These are phyloP conservation scores for Mycogone perniciosa DNA, from an alignment of 2,329 filamentous ascomycete genomes.

Conservation along the genomic window DNA sequence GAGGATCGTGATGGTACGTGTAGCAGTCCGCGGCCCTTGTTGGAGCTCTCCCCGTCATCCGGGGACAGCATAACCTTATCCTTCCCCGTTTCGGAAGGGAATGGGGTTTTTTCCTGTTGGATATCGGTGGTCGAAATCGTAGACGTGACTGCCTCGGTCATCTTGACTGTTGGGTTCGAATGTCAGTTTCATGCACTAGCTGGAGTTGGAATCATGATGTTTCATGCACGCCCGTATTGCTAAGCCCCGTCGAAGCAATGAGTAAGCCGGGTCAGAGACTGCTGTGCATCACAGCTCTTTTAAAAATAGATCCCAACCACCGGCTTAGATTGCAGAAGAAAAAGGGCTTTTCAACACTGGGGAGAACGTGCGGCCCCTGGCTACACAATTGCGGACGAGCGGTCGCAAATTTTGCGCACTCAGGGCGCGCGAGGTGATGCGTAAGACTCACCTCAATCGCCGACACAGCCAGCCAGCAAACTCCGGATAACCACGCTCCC, in stretches of 20 bases:
- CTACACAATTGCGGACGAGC: not conserved
- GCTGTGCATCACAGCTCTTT: too few relatives aligned
- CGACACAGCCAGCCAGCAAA: not conserved
- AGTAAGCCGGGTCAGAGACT: too few relatives aligned
- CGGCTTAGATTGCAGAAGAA: not conserved
- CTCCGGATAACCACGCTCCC: not conserved
- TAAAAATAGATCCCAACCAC: not conserved
- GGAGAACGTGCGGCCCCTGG: not conserved
- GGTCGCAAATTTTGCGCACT: conserved; percentile 10
- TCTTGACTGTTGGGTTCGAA: conserved; percentile 16
- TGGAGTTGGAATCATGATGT: not conserved
- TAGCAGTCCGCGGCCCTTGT: conserved; percentile 47
- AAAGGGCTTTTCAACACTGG: not conserved
- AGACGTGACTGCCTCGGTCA: conserved; percentile 27
- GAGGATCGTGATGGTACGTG: conserved; percentile 57
- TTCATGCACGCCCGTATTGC: too few relatives aligned
- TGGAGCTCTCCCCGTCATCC: conserved; percentile 37
- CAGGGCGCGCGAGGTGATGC: conserved; percentile 6
- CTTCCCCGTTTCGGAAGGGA: conserved; percentile 35
- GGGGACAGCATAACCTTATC: conserved; percentile 36
- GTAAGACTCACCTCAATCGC: conserved; percentile 8
- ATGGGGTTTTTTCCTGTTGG: conserved; percentile 29
- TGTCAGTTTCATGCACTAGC: conserved; percentile 1
- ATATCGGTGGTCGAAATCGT: conserved; percentile 24
- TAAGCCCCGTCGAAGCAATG: not conserved